Conservation (phyloP, 257 asterid species). For the Forsythia viridissima region DNA sequence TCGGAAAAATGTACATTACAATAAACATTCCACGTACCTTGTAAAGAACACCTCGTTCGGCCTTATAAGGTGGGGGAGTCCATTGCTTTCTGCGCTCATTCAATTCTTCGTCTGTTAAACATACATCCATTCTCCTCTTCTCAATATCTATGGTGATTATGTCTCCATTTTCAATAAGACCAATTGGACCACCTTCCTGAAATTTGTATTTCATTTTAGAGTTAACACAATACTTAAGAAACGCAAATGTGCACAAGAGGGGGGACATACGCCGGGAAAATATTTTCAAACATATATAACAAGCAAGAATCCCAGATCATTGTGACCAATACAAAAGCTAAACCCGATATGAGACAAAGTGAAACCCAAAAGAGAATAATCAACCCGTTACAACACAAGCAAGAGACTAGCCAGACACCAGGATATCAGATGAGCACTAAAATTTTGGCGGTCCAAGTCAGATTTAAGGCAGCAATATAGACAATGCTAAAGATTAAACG, state of each 20-base stretch:
- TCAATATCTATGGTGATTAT: slow-evolving; percentile 66
- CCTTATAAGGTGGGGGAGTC: slow-evolving; percentile 73
- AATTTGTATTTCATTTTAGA: slow-evolving; percentile 15
- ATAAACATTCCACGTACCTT: slow-evolving; percentile 49
- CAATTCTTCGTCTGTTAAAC: slow-evolving; percentile 63
- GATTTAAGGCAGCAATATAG: neutral
- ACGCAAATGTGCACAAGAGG: neutral
- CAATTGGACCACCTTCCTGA: slow-evolving; percentile 98
- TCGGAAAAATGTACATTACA: neutral
- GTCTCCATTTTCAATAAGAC: slow-evolving; percentile 79
- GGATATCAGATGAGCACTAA: neutral
- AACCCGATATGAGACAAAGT: too few relatives aligned
- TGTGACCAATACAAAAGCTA: neutral
- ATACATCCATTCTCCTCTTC: slow-evolving; percentile 70
- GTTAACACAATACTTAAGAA: neutral
- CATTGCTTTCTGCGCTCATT: slow-evolving; percentile 74
- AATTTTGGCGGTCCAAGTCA: neutral
- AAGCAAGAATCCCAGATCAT: neutral
- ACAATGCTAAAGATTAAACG: neutral
- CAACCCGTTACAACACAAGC: too few relatives aligned
- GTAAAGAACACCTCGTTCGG: slow-evolving; percentile 81
- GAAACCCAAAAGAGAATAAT: too few relatives aligned
- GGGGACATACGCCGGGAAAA: neutral
- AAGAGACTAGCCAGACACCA: neutral
- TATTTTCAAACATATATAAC: too few relatives aligned